Evolutionary conservation across 176 grass and related monocot species (phyloP), one percentile per base, ranked within the genome.

Genomic region (Typha latifolia): DNA sequence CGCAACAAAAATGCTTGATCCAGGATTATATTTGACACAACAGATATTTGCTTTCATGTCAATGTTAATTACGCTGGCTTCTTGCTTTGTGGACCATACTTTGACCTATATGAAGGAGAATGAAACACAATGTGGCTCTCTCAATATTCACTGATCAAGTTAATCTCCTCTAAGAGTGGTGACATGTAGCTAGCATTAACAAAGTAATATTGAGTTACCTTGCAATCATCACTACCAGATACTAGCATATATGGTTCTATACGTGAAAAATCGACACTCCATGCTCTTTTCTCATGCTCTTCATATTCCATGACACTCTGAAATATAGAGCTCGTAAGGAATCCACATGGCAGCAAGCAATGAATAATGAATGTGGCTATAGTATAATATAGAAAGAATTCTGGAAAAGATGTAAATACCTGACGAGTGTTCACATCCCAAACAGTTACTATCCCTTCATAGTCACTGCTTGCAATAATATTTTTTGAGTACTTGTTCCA

Each of bases 401-500:
- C 2, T 73, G 20, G 27, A 76, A 64, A 32, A 49, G 72, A 32
- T 3, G 67, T 62, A 71, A 23, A 26, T 90, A 99, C 95, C 89
- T 99, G 89, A 26, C 79, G 74, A 66, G 86, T 99, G 51, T 88
- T 90, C 19, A 94, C 95, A 83, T 99, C 95, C 95, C 95, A 99
- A 69, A 99, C 95, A 81, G 74, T 99, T 71, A 99, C 95, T 82
- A 90, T 99, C 20, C 95, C 95, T 78, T 99, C 95, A 52, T 99
- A 99, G 76, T 99, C 95, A 79, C 95, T 99, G 77, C 95, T 99
- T 63, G 95, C 89, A 80, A 99, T 99, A 65, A 93, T 84, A 89
- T 99, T 99, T 78, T 99, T 99, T 14, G 95, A 99, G 82, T 93
- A 99, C 65, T 99, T 99, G 83, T 99, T 99, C 95, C 95, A 99